phyloP scores from a whole-genome alignment of 2,329 filamentous ascomycete species.

The Sclerotinia minor region DNA sequence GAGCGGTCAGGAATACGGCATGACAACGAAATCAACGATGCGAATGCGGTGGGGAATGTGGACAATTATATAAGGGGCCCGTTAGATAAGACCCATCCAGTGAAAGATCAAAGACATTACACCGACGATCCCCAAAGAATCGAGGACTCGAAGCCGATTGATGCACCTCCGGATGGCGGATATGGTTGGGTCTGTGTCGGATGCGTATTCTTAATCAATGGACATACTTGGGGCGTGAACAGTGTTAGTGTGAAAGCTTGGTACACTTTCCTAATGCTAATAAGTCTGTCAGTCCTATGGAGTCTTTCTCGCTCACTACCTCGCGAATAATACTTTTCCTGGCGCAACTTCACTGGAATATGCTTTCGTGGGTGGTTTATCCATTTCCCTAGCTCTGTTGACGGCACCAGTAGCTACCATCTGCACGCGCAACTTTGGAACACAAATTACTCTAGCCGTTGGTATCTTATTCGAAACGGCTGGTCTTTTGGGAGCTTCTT shows the following conservation, averaged over 20 bases:
- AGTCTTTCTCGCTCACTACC: slow-evolving; percentile 76
- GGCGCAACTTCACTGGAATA: slow-evolving; percentile 65
- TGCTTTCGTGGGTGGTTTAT: slow-evolving; percentile 75
- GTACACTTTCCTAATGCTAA: slow-evolving; percentile 9
- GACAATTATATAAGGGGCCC: background rate
- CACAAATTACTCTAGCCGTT: slow-evolving; percentile 61
- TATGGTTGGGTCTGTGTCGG: slow-evolving; percentile 58
- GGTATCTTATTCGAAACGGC: slow-evolving; percentile 64
- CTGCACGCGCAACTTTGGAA: slow-evolving; percentile 59
- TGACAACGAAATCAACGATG: slow-evolving; percentile 4
- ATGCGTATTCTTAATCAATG: slow-evolving; percentile 47
- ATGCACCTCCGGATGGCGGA: slow-evolving; percentile 55
- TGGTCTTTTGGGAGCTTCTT: slow-evolving; percentile 69
- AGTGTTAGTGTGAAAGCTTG: slow-evolving; percentile 36
- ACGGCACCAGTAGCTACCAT: slow-evolving; percentile 58
- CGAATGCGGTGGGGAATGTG: slow-evolving; percentile 1
- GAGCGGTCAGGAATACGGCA: slow-evolving; percentile 6
- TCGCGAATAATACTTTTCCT: slow-evolving; percentile 61
- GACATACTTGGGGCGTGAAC: slow-evolving; percentile 49
- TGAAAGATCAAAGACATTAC: background rate
- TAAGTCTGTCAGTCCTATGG: slow-evolving; percentile 56
- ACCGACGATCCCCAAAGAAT: slow-evolving; percentile 1
- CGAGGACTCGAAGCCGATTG: slow-evolving; percentile 28
- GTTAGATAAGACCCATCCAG: background rate
- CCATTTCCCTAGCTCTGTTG: slow-evolving; percentile 64